A percentile compares a stretch with the other conserved stretches of the same genome.
Conservation (phyloP, 2,329 filamentous ascomycete species). For the Neonectria magnoliae region DNA sequence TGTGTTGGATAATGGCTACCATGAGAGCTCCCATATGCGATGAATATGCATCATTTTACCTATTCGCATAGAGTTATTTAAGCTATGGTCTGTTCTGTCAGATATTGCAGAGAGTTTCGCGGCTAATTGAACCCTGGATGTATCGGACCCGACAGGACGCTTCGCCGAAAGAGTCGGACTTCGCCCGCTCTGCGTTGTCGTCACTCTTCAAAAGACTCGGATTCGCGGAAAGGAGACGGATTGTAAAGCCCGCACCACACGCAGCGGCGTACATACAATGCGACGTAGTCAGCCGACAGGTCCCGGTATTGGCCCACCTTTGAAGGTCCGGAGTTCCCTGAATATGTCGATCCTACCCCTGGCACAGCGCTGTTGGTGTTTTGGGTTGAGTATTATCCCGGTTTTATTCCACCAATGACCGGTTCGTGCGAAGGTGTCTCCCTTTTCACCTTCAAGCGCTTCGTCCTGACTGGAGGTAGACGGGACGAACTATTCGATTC, state of each 20-base stretch:
- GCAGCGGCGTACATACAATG: slow-evolving; percentile 2
- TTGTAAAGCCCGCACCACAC: background rate
- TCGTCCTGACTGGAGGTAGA: background rate
- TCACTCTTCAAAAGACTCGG: background rate
- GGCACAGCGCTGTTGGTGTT: background rate
- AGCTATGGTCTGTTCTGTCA: background rate
- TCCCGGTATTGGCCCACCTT: background rate
- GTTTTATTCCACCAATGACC: slow-evolving; percentile 7
- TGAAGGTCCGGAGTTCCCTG: background rate
- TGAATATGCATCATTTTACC: too few relatives aligned
- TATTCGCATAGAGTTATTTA: background rate
- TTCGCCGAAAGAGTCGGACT: background rate
- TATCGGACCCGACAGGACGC: background rate
- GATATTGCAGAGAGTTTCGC: background rate
- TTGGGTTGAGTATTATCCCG: background rate
- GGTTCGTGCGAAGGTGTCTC: background rate
- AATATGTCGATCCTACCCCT: slow-evolving; percentile 7
- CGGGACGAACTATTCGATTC: slow-evolving; percentile 1
- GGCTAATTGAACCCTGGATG: background rate
- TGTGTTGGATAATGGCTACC: too few relatives aligned
- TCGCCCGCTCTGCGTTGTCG: too few relatives aligned
- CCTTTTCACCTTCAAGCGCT: background rate
- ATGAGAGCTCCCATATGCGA: too few relatives aligned
- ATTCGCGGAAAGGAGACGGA: background rate
- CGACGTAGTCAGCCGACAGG: background rate